Percentiles rank a stretch among this genome's conserved stretches.
phyloP scores from a whole-genome alignment of 75 land plant genomes.

The Picea glauca region DNA sequence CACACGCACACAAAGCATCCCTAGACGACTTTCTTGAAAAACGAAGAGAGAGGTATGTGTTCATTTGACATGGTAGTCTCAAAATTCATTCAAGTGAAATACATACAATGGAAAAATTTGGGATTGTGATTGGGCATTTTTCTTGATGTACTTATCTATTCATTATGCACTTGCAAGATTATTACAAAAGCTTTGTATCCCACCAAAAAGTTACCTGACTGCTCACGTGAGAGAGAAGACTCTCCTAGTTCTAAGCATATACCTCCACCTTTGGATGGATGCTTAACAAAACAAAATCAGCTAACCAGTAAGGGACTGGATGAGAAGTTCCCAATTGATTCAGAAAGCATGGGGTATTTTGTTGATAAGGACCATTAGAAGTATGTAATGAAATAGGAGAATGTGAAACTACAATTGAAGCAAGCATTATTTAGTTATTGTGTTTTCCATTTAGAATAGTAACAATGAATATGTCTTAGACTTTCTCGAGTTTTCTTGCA shows the following conservation, averaged over 20 bases:
- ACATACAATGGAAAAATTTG: neutral
- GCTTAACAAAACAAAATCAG: conserved; percentile 1
- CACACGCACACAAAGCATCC: conserved; percentile 15
- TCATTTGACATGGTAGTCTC: neutral
- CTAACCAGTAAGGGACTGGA: neutral
- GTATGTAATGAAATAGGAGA: neutral
- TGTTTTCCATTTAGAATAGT: neutral
- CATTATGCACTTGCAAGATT: too few relatives aligned
- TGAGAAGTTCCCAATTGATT: neutral
- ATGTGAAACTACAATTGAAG: neutral
- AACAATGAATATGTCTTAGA: neutral
- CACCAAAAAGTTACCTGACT: neutral
- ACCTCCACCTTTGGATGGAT: conserved; percentile 2
- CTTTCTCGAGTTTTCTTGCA: neutral
- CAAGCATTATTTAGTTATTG: too few relatives aligned
- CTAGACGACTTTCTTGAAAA: conserved; percentile 10
- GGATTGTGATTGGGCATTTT: too few relatives aligned
- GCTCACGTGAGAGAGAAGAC: neutral
- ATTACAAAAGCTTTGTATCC: neutral
- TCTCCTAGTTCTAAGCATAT: conserved; percentile 5
- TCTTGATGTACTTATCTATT: too few relatives aligned
- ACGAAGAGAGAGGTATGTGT: neutral
- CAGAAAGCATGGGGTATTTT: neutral
- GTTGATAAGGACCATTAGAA: neutral
- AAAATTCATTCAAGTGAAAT: neutral